Evolutionary conservation across 805 yeast genomes (phyloP).

Genomic region (Priceomyces castillae): DNA sequence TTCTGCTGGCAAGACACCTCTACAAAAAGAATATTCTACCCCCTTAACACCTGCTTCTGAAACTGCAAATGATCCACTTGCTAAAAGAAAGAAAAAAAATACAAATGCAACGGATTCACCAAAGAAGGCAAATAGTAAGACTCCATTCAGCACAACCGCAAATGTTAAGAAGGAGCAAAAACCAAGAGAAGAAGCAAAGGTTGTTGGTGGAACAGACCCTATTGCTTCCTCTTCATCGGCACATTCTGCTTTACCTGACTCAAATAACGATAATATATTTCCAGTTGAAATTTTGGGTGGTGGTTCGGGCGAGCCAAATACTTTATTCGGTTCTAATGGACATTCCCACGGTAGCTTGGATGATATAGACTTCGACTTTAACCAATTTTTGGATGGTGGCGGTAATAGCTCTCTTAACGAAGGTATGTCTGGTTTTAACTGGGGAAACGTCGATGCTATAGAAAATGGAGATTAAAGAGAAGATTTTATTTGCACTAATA

Average conservation of each 20-base stretch:
- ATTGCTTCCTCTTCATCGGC: constrained; percentile 8
- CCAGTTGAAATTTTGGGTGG: constrained; percentile 33
- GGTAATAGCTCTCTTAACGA: constrained; percentile 32
- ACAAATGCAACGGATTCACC: constrained; percentile 32
- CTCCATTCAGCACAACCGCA: constrained; percentile 8
- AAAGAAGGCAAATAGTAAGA: constrained; percentile 22
- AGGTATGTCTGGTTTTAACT: constrained; percentile 34
- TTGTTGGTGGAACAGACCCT: constrained; percentile 18
- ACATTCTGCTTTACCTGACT: constrained; percentile 11
- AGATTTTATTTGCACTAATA: neutral
- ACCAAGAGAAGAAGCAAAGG: constrained; percentile 25
- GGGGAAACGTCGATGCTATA: constrained; percentile 37
- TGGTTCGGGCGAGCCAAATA: constrained; percentile 15
- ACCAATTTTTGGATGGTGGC: constrained; percentile 38
- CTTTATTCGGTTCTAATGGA: constrained; percentile 19
- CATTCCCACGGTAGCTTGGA: constrained; percentile 29
- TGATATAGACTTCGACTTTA: constrained; percentile 45
- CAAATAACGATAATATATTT: constrained; percentile 32
- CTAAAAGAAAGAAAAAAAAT: constrained; percentile 31
- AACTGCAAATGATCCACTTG: constrained; percentile 19
- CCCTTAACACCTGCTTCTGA: constrained; percentile 45
- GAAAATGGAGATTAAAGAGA: constrained; percentile 18
- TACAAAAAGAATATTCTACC: constrained; percentile 34
- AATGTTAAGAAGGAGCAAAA: constrained; percentile 22
- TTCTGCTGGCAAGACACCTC: constrained; percentile 14